A percentile compares a stretch with the other conserved stretches of the same genome.
Evolutionary conservation across 352 stramenopile species (phyloP).

Genomic region (Phytophthora melonis): DNA sequence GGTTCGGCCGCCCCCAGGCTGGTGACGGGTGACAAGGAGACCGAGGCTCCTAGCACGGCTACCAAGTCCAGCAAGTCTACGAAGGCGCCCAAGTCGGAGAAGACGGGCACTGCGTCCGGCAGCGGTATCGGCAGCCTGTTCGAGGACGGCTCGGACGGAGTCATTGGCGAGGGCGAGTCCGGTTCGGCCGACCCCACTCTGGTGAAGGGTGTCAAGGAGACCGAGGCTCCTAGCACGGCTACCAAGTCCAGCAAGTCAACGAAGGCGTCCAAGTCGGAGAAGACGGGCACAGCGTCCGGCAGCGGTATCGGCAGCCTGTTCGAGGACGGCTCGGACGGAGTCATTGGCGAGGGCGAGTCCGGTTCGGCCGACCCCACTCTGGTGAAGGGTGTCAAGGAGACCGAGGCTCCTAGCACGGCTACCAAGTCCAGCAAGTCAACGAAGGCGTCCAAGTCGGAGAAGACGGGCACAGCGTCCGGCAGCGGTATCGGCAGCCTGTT

Average conservation of each 20-base stretch:
- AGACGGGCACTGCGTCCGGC: conserved; percentile 16
- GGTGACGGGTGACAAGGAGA: conserved; percentile 16
- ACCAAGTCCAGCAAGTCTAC: conserved; percentile 15
- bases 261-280: conserved; percentile 12
- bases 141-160: conserved; percentile 6
- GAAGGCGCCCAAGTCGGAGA: conserved; percentile 21
- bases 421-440: conserved; percentile 7
- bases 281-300: neutral
- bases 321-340: conserved; percentile 1
- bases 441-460: conserved; percentile 8
- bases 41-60: neutral
- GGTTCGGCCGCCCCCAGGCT: conserved; percentile 4
- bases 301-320: conserved; percentile 18
- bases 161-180: conserved; percentile 10
- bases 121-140: conserved; percentile 24
- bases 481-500: conserved; percentile 16
- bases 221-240: neutral
- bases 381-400: conserved; percentile 20
- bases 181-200: neutral
- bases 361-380: conserved; percentile 17
- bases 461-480: neutral
- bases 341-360: conserved; percentile 7
- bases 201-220: conserved; percentile 17
- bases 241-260: neutral
- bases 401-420: neutral